Base-by-base conservation (phyloP, 768 basidiomycete species). In the Russula brevipes region DNA sequence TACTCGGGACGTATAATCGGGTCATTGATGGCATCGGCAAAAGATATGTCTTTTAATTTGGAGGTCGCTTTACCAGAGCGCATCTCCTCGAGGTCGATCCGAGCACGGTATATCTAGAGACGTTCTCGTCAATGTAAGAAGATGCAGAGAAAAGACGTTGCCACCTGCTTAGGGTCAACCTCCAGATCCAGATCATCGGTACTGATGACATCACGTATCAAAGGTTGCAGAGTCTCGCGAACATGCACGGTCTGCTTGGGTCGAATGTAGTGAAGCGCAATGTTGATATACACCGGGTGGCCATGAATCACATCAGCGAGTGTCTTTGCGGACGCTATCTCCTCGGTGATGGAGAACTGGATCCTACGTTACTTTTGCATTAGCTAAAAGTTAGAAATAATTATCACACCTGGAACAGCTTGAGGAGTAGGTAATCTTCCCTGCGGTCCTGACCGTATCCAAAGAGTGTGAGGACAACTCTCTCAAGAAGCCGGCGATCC, bases 361-460 rank as follows among this genome's bases (percentile, higher is more conserved):
- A 39, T 47, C 39, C 49, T 14, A 49, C 58, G 47, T 57, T 38
- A 65, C 47, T 52, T 41, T 44, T 38, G 52, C n/a, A 42, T 58
- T 24, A 42, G 5, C 42, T 33, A 16, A 35, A 17, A 59, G 19
- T 39, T 9, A 54, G 24, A 33, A 24, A 46, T 33, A 6, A 10
- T 30, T 24, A 35, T 38, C 82, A 67, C 55, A 93, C 94, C 82
- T 98, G 95, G 72, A 98, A 87, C 64, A 98, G 72, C 71, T 97
- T 97, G 68, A 98, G 80, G 41, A 98, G 78, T 19, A 97, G 80
- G 73, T 88, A 99, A 66, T 98, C 94, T 73, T 99, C 97, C 58
- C 97, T 81, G 49, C 88, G 85, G 72, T 95, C 94, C 71, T 98
- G 94, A 24, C 95, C 97, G 74, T 94, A 98, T 16, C 92, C 94